Conservation (phyloP, 306 rosid genomes). For the Vigna nakashimae region DNA sequence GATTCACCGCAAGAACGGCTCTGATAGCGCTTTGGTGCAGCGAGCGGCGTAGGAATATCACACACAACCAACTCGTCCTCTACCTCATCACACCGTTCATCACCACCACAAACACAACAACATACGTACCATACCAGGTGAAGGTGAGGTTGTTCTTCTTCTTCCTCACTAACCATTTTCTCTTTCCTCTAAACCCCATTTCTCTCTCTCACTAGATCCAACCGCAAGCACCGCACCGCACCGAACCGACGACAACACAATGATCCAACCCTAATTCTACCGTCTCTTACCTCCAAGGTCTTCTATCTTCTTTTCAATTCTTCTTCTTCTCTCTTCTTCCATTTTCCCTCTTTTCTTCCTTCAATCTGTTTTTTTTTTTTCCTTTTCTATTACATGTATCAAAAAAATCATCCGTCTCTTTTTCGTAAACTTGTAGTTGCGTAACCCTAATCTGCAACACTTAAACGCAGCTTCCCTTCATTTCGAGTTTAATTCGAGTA, state of each 20-base stretch:
- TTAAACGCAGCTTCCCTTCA: constrained; percentile 22
- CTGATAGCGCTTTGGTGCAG: constrained; percentile 3
- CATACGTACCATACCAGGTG: neutral
- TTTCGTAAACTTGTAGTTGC: neutral
- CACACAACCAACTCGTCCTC: neutral
- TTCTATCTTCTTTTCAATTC: constrained; percentile 16
- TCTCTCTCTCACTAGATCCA: constrained; percentile 29
- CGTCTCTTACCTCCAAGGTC: constrained; percentile 28
- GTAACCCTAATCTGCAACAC: constrained; percentile 41
- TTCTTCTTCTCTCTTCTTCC: neutral
- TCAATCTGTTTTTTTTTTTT: too few species aligned
- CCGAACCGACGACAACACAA: neutral
- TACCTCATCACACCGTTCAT: constrained; percentile 41
- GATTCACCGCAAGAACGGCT: constrained; percentile 18
- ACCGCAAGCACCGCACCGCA: constrained; percentile 3
- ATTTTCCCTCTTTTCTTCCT: neutral
- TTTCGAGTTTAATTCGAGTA: constrained; percentile 38
- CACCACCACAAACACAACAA: neutral
- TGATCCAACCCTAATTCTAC: constrained; percentile 27
- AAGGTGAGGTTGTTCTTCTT: neutral
- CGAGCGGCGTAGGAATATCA: neutral
- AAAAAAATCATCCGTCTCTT: neutral
- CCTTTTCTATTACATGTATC: too few species aligned
- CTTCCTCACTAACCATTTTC: constrained; percentile 3
- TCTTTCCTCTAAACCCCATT: constrained; percentile 17